A percentile compares a stretch with the other conserved stretches of the same genome.
phyloP scores from a whole-genome alignment of 192 early-diverging fungal species.

The Coemansia sp. region DNA sequence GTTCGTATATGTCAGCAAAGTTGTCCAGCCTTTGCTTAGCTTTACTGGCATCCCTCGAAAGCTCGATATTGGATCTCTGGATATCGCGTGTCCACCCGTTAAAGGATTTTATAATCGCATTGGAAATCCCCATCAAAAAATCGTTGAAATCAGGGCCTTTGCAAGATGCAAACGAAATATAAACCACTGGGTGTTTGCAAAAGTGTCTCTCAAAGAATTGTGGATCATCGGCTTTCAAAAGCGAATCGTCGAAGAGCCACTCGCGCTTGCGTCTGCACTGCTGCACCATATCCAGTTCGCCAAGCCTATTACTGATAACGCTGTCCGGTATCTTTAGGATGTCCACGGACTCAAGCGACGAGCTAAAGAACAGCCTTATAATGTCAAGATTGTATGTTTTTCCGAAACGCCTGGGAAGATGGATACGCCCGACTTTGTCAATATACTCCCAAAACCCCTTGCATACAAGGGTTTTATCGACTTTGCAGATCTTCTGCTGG shows the following conservation, averaged over 20 bases:
- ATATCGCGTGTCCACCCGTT: neutral
- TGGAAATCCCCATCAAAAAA: neutral
- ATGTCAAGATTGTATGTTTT: conserved; percentile 6
- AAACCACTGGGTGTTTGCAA: neutral
- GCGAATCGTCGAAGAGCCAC: conserved; percentile 5
- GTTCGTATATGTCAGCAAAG: neutral
- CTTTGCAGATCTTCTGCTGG: neutral
- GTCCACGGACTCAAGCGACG: neutral
- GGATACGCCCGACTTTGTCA: neutral
- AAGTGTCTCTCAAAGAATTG: conserved; percentile 10
- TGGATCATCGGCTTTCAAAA: neutral
- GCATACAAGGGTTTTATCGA: conserved; percentile 10
- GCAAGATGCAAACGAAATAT: neutral
- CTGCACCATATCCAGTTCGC: neutral
- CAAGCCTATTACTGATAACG: neutral
- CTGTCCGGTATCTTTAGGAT: neutral
- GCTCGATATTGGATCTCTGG: neutral
- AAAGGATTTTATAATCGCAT: neutral
- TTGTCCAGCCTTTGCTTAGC: neutral
- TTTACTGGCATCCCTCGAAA: neutral
- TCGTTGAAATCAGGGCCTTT: neutral
- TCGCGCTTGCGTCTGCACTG: neutral
- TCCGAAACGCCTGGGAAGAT: conserved; percentile 9
- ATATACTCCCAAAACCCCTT: conserved; percentile 12
- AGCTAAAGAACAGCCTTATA: conserved; percentile 2